A percentile compares a stretch with the other conserved stretches of the same genome.
These are phyloP conservation scores for Cercospora sojina DNA, from an alignment of 2,329 filamentous ascomycete genomes.

Conservation along the genomic window DNA sequence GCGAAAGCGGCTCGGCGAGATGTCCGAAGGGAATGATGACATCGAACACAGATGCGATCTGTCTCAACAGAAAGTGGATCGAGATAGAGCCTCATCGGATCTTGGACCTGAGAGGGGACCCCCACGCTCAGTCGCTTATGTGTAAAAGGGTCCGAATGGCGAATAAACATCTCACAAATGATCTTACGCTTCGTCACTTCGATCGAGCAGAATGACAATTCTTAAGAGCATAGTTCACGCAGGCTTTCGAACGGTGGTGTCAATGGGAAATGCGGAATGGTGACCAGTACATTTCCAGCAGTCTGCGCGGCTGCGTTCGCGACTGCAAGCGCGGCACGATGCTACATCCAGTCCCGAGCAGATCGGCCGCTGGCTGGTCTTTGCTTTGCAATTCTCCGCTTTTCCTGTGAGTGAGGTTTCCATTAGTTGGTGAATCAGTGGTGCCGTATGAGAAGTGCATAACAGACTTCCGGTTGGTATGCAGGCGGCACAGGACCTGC, in stretches of 20 bases:
- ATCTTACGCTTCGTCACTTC: not conserved
- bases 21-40: not conserved
- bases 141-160: not conserved
- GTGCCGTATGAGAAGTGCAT: not conserved
- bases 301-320: not conserved
- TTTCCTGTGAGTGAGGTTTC: not conserved
- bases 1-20: not conserved
- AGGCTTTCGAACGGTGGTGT: not conserved
- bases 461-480: not conserved
- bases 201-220: not conserved
- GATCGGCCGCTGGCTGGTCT: not conserved
- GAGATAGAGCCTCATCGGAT: not conserved
- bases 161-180: not conserved
- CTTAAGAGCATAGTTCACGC: not conserved
- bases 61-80: not conserved
- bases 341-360: not conserved
- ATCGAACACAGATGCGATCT: not conserved
- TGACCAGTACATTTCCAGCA: not conserved
- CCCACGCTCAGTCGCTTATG: not conserved
- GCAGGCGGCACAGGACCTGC: constrained; percentile 8
- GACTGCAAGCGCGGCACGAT: not conserved
- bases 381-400: not conserved
- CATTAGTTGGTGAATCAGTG: not conserved
- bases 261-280: not conserved
- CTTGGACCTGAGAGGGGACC: not conserved